Conservation (phyloP, 345 rosid genomes). For the Turritis glabra region DNA sequence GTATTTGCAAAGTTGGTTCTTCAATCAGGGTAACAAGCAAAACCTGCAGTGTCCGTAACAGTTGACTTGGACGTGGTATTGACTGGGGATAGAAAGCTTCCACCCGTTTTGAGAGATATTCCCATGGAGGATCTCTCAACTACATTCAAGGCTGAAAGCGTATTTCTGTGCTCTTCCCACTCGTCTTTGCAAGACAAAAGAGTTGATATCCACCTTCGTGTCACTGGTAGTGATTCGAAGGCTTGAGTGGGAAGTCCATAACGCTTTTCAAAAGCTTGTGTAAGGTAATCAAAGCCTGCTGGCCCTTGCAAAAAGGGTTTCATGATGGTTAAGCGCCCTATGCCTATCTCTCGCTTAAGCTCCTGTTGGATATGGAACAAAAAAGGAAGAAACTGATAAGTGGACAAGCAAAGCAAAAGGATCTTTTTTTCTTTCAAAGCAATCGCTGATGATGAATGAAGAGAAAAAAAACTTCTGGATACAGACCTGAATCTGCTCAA, state of each 20-base stretch:
- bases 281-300: conserved; percentile 77
- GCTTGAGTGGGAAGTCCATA: conserved; percentile 61
- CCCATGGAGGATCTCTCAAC: conserved; percentile 50
- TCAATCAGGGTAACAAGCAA: conserved; percentile 24
- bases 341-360: conserved; percentile 71
- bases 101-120: conserved; percentile 76
- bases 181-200: conserved; percentile 53
- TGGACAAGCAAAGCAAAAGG: background rate
- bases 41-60: conserved; percentile 46
- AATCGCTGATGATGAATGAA: background rate
- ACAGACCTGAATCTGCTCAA: conserved; percentile 85
- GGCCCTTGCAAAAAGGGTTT: conserved; percentile 81
- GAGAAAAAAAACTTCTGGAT: background rate
- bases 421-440: background rate
- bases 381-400: background rate
- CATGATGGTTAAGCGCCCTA: conserved; percentile 71
- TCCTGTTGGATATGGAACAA: conserved; percentile 42
- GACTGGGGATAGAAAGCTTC: conserved; percentile 48
- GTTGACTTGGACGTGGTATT: conserved; percentile 21
- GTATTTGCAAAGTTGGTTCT: background rate
- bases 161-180: conserved; percentile 71
- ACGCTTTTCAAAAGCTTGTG: conserved; percentile 57
- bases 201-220: conserved; percentile 67
- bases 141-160: conserved; percentile 46
- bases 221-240: conserved; percentile 48